phyloP scores from a whole-genome alignment of 2,329 filamentous ascomycete genomes.

The Apiospora malaysiana region DNA sequence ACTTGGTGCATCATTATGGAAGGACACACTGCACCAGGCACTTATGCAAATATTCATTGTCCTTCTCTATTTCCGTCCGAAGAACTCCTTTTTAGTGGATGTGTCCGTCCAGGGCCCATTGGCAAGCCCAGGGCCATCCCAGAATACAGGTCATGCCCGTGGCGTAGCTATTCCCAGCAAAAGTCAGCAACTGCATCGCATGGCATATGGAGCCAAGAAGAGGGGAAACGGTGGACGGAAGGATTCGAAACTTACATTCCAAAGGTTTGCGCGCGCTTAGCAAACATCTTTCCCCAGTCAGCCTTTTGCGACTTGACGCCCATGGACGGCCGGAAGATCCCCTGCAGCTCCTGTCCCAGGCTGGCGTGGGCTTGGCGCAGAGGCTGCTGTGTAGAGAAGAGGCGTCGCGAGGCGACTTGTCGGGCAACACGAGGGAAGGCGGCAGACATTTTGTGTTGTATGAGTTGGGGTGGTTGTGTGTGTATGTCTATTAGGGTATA shows the following conservation, averaged over 20 bases:
- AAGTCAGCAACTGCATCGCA: background rate
- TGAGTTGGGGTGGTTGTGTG: background rate
- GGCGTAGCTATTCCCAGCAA: conserved; percentile 1
- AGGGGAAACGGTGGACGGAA: background rate
- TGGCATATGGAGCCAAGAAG: background rate
- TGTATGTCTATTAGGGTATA: conserved; percentile 7
- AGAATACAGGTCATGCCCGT: conserved; percentile 15
- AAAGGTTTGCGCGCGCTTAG: conserved; percentile 2
- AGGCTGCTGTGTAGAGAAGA: conserved; percentile 15
- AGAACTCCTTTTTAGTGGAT: conserved; percentile 13
- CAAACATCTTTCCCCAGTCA: conserved; percentile 8
- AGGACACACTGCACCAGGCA: background rate
- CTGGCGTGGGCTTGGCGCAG: conserved; percentile 14
- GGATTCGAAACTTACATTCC: conserved; percentile 6
- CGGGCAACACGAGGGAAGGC: conserved; percentile 7
- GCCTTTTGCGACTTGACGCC: conserved; percentile 21
- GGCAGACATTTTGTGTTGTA: conserved; percentile 15
- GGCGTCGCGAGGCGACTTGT: conserved; percentile 14
- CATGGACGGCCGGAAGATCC: conserved; percentile 14
- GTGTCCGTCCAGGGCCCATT: conserved; percentile 18
- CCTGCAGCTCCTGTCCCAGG: background rate
- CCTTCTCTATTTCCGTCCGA: background rate
- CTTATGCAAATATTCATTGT: background rate
- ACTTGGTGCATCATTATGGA: background rate
- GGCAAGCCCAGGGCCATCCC: conserved; percentile 19